A percentile compares a stretch with the other conserved stretches of the same genome.
phyloP scores from a whole-genome alignment of 495 filamentous ascomycete genomes.

The Neurospora sp. region DNA sequence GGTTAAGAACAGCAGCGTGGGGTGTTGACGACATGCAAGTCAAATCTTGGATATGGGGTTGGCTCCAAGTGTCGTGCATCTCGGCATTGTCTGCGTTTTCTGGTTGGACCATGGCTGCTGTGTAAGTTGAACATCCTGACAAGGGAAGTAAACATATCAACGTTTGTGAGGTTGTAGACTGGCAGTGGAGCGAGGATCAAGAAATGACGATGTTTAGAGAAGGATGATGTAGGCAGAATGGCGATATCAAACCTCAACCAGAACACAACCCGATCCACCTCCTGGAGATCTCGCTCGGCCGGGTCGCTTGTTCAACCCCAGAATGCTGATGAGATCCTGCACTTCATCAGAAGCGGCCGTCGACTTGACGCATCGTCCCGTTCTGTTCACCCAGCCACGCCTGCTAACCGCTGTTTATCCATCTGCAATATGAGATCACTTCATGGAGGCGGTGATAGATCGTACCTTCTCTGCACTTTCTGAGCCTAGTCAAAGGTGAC shows the following conservation, averaged over 20 bases:
- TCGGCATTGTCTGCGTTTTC: not conserved
- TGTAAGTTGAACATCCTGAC: not conserved
- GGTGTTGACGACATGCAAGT: not conserved
- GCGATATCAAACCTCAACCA: not conserved
- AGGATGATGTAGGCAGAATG: not conserved
- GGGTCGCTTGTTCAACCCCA: not conserved
- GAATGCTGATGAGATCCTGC: not conserved
- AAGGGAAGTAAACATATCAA: not conserved
- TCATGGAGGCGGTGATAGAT: not conserved
- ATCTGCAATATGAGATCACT: not conserved
- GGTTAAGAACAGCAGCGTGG: not conserved
- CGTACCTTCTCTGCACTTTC: not conserved
- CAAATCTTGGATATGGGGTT: not conserved
- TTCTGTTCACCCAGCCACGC: not conserved
- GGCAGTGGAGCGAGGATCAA: not conserved
- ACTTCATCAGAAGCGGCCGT: not conserved
- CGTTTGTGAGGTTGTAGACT: not conserved
- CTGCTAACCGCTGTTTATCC: not conserved
- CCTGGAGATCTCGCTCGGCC: not conserved
- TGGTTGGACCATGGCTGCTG: not conserved
- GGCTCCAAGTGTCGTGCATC: not conserved
- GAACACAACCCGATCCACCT: not conserved
- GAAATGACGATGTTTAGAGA: not conserved
- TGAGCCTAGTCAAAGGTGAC: not conserved
- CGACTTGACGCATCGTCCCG: not conserved